Conservation (phyloP, 2,329 filamentous ascomycete species). For the Pyrenochaeta sp. region DNA sequence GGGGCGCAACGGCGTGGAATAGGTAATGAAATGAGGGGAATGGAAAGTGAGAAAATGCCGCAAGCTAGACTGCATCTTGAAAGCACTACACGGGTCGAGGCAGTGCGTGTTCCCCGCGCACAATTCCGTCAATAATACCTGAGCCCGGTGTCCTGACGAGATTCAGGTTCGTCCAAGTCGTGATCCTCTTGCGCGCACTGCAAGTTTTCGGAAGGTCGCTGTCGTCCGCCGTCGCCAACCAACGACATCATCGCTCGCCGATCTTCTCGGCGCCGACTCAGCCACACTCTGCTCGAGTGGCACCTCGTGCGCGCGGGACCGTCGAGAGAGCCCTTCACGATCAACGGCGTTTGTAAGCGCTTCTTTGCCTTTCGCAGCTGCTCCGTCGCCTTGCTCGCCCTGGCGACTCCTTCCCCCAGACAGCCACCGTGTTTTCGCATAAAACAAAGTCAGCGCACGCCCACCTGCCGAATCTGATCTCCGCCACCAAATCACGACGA, state of each 20-base stretch:
- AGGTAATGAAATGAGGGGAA: slow-evolving; percentile 4
- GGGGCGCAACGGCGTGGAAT: slow-evolving; percentile 2
- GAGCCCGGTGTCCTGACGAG: background rate
- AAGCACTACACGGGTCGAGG: slow-evolving; percentile 16
- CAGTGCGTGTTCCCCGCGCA: slow-evolving; percentile 10
- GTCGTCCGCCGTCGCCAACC: background rate
- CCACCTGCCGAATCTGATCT: slow-evolving; percentile 42
- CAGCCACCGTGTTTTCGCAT: slow-evolving; percentile 43
- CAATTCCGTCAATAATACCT: slow-evolving; percentile 2
- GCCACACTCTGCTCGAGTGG: slow-evolving; percentile 9
- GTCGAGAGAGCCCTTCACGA: background rate
- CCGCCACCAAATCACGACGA: slow-evolving; percentile 37
- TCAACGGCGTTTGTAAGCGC: slow-evolving; percentile 21
- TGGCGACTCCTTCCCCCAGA: background rate
- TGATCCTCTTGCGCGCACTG: background rate
- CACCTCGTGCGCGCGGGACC: slow-evolving; percentile 1
- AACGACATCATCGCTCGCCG: slow-evolving; percentile 11
- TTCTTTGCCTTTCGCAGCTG: slow-evolving; percentile 5
- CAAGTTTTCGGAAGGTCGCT: background rate
- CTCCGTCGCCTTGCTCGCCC: slow-evolving; percentile 5
- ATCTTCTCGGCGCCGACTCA: slow-evolving; percentile 1
- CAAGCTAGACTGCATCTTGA: slow-evolving; percentile 16
- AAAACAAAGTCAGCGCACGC: slow-evolving; percentile 32
- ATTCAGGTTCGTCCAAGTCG: background rate
- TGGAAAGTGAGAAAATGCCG: slow-evolving; percentile 13